A percentile compares a stretch with the other conserved stretches of the same genome.
phyloP scores from a whole-genome alignment of 768 basidiomycete species.

The Serendipita vermifera region DNA sequence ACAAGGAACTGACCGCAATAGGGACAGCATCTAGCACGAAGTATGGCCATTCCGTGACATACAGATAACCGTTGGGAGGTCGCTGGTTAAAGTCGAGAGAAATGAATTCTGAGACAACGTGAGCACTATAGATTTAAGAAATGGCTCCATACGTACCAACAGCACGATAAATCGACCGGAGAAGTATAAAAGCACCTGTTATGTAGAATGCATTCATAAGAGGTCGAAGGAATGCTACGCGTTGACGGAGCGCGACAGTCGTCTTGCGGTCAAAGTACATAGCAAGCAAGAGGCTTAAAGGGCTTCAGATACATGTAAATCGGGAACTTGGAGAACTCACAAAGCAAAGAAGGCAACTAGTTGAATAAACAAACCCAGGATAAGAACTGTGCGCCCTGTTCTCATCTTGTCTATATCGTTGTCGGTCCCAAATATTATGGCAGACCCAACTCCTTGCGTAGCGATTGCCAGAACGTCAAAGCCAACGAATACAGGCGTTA shows the following conservation, averaged over 20 bases:
- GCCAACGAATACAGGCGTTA: background rate
- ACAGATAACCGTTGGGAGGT: background rate
- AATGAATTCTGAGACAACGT: background rate
- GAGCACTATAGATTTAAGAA: background rate
- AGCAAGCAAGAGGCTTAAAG: background rate
- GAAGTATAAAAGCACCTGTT: background rate
- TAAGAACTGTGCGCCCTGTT: background rate
- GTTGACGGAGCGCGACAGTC: background rate
- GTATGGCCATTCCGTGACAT: background rate
- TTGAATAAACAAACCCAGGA: background rate
- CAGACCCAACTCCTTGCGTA: background rate
- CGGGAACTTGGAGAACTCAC: no score
- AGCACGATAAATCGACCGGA: conserved; percentile 3
- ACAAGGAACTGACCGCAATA: background rate
- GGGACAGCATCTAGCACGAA: background rate
- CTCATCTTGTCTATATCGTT: background rate
- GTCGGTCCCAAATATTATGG: background rate
- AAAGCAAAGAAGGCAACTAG: background rate
- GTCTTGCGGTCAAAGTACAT: background rate
- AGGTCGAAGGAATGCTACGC: background rate
- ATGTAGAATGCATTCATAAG: background rate
- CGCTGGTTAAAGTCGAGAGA: background rate
- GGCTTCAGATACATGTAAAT: no score
- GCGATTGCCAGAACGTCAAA: background rate
- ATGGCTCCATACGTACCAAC: background rate